Conservation (phyloP, 2,329 filamentous ascomycete genomes). For the Chaetomium olivaceum region DNA sequence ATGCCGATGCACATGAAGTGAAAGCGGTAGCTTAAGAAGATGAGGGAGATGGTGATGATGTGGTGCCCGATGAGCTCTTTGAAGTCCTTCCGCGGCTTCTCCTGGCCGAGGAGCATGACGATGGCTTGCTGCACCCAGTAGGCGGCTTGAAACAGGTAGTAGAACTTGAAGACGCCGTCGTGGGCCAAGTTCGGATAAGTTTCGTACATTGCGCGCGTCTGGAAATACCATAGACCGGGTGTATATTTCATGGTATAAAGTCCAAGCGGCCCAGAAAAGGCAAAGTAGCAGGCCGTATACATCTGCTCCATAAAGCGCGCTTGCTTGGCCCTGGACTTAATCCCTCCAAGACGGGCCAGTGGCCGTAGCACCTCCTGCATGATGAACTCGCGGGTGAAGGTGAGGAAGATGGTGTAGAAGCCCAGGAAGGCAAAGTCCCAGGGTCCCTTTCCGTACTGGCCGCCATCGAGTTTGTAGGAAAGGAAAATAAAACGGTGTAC, state of each 20-base stretch:
- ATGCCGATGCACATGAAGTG: constrained; percentile 97
- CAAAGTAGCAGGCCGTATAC: constrained; percentile 92
- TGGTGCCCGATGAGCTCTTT: constrained; percentile 91
- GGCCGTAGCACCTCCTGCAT: constrained; percentile 88
- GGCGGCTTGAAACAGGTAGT: constrained; percentile 90
- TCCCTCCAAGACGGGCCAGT: constrained; percentile 67
- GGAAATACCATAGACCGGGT: constrained; percentile 87
- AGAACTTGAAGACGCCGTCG: constrained; percentile 83
- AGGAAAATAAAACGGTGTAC: constrained; percentile 82
- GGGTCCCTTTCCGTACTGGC: constrained; percentile 82
- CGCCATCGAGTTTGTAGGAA: constrained; percentile 69
- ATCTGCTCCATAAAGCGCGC: constrained; percentile 93
- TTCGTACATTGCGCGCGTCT: constrained; percentile 87
- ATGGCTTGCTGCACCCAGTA: constrained; percentile 97
- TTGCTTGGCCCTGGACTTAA: constrained; percentile 74
- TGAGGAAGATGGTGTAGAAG: constrained; percentile 87
- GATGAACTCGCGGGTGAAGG: constrained; percentile 91
- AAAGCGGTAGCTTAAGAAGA: constrained; percentile 86
- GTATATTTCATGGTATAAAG: constrained; percentile 88
- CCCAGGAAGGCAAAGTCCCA: constrained; percentile 83
- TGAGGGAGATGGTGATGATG: constrained; percentile 83
- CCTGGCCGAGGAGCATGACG: constrained; percentile 82
- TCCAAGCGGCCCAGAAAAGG: constrained; percentile 75
- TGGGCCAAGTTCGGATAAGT: constrained; percentile 80
- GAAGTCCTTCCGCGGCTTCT: constrained; percentile 93